Percentiles rank a stretch among this genome's conserved stretches.
phyloP scores from a whole-genome alignment of 148 eudicot species.

The Talinum fruticosum region DNA sequence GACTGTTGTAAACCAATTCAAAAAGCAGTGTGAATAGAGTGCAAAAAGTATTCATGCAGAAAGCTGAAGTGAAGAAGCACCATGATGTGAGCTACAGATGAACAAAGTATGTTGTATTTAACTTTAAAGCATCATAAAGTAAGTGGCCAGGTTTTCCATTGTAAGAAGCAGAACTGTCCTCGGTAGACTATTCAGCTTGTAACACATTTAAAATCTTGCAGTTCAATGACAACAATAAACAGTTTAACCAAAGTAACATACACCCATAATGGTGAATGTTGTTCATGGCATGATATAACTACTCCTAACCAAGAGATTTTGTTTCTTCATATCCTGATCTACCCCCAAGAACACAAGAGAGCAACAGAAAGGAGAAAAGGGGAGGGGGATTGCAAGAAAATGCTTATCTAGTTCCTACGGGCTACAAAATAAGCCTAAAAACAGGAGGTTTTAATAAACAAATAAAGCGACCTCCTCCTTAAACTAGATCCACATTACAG shows the following conservation, averaged over 20 bases:
- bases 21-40: not conserved
- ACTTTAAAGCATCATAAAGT: not conserved
- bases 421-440: not conserved
- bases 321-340: not conserved
- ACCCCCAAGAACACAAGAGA: not conserved
- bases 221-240: not conserved
- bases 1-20: conserved; percentile 39
- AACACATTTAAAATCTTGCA: not conserved
- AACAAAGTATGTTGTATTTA: not conserved
- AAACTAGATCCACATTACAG: not conserved
- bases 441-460: not conserved
- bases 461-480: not conserved
- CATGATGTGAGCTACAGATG: not conserved
- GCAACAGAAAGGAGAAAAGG: not conserved
- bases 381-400: not conserved
- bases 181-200: not conserved
- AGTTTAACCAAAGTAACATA: not conserved
- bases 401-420: not conserved
- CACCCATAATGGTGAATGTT: not conserved
- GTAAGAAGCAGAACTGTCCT: not conserved
- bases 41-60: conserved; percentile 1
- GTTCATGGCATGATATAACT: not conserved
- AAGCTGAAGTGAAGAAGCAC: not conserved
- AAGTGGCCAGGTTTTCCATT: not conserved
- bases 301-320: not conserved